Percentiles rank a stretch among this genome's conserved stretches.
phyloP scores from a whole-genome alignment of 192 early-diverging fungal genomes.

The Funneliformis mosseae region DNA sequence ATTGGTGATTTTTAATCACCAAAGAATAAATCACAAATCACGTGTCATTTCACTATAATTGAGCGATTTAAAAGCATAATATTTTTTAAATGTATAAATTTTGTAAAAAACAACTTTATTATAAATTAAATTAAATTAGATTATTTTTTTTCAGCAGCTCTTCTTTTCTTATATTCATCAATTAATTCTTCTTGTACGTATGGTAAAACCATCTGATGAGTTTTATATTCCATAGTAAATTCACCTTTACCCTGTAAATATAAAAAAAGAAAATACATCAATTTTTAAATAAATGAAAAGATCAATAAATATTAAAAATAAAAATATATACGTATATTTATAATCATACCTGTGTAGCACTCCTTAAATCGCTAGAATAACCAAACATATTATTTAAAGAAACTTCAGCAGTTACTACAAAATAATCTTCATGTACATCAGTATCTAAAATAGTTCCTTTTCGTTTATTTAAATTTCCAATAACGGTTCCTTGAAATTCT shows the following conservation, averaged over 20 bases:
- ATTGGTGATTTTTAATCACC: no score
- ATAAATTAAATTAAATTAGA: no score
- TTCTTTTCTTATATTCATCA: slow-evolving; percentile 82
- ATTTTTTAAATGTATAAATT: no score
- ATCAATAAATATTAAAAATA: neutral
- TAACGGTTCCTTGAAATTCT: slow-evolving; percentile 92
- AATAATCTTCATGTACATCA: slow-evolving; percentile 91
- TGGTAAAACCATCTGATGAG: slow-evolving; percentile 75
- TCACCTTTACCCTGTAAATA: slow-evolving; percentile 88
- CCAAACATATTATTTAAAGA: slow-evolving; percentile 99
- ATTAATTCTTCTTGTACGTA: slow-evolving; percentile 86
- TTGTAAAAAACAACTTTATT: no score
- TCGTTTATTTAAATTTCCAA: slow-evolving; percentile 94
- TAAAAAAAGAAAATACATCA: neutral
- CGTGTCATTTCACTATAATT: no score
- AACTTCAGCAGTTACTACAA: slow-evolving; percentile 83
- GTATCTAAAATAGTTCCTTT: slow-evolving; percentile 95
- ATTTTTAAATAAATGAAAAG: neutral
- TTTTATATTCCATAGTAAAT: slow-evolving; percentile 97
- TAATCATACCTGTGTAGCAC: slow-evolving; percentile 70
- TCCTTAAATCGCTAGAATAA: slow-evolving; percentile 93
- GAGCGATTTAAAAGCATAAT: no score
- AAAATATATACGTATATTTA: no score
- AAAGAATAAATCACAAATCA: no score
- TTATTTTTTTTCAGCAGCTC: slow-evolving; percentile 42